These are phyloP conservation scores for Cryphonectria parasitica DNA, from an alignment of 2,329 filamentous ascomycete genomes.

Conservation along the genomic window DNA sequence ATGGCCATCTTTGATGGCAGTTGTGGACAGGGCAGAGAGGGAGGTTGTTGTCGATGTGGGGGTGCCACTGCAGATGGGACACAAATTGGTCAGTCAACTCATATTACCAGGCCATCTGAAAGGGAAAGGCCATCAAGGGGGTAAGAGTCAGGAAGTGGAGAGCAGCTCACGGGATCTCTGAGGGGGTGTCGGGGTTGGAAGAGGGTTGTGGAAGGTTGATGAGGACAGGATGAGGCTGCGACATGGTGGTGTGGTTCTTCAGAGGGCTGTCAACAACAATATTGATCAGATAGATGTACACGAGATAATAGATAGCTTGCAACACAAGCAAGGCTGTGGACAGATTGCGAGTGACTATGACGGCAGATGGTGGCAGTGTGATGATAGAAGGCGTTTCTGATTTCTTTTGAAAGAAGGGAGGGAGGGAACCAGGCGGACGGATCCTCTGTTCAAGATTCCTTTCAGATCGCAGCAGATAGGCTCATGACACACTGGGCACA, in stretches of 20 bases:
- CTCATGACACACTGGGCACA: background rate
- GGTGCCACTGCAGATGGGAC: slow-evolving; percentile 67
- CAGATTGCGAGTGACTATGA: background rate
- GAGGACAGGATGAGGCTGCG: slow-evolving; percentile 61
- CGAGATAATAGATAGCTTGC: background rate
- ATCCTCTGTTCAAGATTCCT: background rate
- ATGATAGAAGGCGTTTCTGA: background rate
- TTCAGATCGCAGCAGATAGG: background rate
- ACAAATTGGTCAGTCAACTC: slow-evolving; percentile 28
- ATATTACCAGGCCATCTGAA: background rate
- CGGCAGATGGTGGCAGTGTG: background rate
- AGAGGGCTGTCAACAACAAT: background rate
- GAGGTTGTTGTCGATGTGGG: slow-evolving; percentile 92
- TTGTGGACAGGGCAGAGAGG: slow-evolving; percentile 88
- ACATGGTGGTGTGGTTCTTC: slow-evolving; percentile 33
- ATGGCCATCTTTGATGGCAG: slow-evolving; percentile 95
- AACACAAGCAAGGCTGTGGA: background rate
- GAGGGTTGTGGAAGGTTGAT: slow-evolving; percentile 84
- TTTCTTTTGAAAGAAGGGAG: background rate
- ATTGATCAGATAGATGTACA: background rate
- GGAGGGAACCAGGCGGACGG: background rate
- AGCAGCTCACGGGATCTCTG: slow-evolving; percentile 79
- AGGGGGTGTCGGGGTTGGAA: slow-evolving; percentile 83
- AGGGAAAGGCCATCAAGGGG: background rate
- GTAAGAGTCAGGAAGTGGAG: slow-evolving; percentile 3